Conservation (phyloP, 768 basidiomycete species). For the Mycena rosella region DNA sequence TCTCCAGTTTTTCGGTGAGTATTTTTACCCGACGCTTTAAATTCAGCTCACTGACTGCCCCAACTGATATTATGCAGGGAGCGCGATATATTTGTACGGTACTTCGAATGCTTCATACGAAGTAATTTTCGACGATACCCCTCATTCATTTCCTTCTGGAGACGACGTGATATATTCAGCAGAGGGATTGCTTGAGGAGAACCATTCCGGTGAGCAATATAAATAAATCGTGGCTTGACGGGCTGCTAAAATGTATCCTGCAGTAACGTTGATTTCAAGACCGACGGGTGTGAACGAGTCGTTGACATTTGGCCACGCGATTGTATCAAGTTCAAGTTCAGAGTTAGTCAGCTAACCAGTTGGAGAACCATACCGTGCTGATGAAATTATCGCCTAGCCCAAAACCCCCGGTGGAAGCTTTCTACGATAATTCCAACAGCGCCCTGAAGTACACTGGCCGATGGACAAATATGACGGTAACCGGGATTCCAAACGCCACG, state of each 20-base stretch:
- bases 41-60: background rate
- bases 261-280: constrained; percentile 23
- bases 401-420: background rate
- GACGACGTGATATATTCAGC: constrained; percentile 18
- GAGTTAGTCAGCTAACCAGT: background rate
- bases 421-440: constrained; percentile 23
- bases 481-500: constrained; percentile 18
- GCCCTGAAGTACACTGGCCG: constrained; percentile 15
- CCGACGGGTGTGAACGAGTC: background rate
- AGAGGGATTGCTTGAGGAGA: constrained; percentile 3
- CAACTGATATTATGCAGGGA: constrained; percentile 4
- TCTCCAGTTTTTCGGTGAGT: constrained; percentile 26
- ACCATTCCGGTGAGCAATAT: constrained; percentile 6
- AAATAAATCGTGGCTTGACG: no score
- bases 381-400: background rate
- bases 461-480: constrained; percentile 12
- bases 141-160: background rate
- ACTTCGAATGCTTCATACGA: constrained; percentile 18
- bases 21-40: no score
- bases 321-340: constrained; percentile 8
- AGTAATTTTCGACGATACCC: constrained; percentile 9
- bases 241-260: background rate
- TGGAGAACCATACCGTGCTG: background rate
- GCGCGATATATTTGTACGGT: constrained; percentile 22
- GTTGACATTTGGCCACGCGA: background rate